Conservation (phyloP, 768 basidiomycete genomes). For the Xerocomellus amylosporus region DNA sequence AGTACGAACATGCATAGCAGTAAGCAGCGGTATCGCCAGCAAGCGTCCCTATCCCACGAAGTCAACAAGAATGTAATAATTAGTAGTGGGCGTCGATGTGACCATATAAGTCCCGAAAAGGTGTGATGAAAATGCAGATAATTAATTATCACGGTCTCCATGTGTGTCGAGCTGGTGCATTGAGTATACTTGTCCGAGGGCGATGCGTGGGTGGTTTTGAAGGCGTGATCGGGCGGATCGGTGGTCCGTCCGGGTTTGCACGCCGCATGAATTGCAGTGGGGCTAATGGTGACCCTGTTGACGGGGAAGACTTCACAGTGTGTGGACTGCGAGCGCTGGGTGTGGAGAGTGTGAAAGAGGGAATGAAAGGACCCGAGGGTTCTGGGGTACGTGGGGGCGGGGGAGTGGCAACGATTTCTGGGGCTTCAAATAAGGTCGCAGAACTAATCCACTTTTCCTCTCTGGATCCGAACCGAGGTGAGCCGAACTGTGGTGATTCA, state of each 20-base stretch:
- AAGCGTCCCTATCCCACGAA: constrained; percentile 27
- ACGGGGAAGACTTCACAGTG: constrained; percentile 50
- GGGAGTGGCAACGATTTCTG: constrained; percentile 37
- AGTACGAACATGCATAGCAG: constrained; percentile 20
- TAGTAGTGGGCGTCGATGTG: constrained; percentile 19
- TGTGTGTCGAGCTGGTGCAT: constrained; percentile 50
- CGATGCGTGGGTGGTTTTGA: constrained; percentile 54
- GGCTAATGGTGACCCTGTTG: constrained; percentile 69
- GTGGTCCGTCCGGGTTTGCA: constrained; percentile 57
- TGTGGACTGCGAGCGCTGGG: constrained; percentile 46
- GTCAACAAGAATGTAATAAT: constrained; percentile 32
- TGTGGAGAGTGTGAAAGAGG: constrained; percentile 61
- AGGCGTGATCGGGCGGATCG: constrained; percentile 61
- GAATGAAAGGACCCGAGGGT: constrained; percentile 52
- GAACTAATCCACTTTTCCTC: constrained; percentile 88
- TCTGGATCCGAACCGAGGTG: constrained; percentile 37
- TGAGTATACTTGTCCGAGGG: constrained; percentile 38
- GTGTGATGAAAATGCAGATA: constrained; percentile 14
- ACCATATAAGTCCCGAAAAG: constrained; percentile 19
- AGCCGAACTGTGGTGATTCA: constrained; percentile 54
- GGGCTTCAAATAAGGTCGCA: constrained; percentile 59
- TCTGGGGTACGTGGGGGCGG: constrained; percentile 66
- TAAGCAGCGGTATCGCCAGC: constrained; percentile 19
- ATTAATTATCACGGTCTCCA: constrained; percentile 59
- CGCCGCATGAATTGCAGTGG: constrained; percentile 84